phyloP scores from a whole-genome alignment of 768 basidiomycete species.

The Antrodiella citrinella region DNA sequence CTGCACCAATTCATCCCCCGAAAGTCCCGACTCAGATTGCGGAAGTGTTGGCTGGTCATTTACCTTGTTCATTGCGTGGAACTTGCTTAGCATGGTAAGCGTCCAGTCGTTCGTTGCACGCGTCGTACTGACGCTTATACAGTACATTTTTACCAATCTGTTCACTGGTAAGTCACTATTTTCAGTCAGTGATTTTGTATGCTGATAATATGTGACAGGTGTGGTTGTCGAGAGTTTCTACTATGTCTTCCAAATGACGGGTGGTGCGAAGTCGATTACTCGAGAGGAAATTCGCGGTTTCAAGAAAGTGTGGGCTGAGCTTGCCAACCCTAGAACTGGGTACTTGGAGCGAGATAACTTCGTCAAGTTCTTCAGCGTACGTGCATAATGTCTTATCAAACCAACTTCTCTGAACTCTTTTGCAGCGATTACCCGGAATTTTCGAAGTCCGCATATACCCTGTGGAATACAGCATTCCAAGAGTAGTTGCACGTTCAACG shows the following conservation, averaged over 20 bases:
- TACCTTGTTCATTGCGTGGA: constrained; percentile 89
- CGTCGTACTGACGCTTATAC: constrained; percentile 4
- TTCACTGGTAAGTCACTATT: constrained; percentile 60
- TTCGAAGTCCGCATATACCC: constrained; percentile 89
- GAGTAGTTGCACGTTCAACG: constrained; percentile 46
- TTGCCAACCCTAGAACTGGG: constrained; percentile 71
- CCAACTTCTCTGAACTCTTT: too few relatives aligned
- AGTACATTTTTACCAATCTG: constrained; percentile 97
- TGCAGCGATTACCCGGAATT: constrained; percentile 71
- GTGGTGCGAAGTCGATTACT: constrained; percentile 73
- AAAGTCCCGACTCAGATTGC: constrained; percentile 69
- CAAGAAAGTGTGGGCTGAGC: constrained; percentile 91
- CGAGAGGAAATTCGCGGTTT: constrained; percentile 90
- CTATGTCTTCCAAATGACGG: constrained; percentile 85
- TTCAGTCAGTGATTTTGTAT: background rate
- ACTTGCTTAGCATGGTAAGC: constrained; percentile 85
- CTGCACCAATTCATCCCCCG: constrained; percentile 51
- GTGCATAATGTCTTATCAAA: too few relatives aligned
- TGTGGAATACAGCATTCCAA: constrained; percentile 49
- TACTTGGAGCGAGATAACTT: constrained; percentile 65
- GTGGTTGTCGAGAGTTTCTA: constrained; percentile 94
- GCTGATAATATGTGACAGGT: constrained; percentile 31
- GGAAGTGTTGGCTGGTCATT: constrained; percentile 81
- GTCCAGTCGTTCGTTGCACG: background rate
- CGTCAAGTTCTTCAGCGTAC: constrained; percentile 74